phyloP scores from a whole-genome alignment of 352 stramenopile genomes.

The Pythium guiyangense region DNA sequence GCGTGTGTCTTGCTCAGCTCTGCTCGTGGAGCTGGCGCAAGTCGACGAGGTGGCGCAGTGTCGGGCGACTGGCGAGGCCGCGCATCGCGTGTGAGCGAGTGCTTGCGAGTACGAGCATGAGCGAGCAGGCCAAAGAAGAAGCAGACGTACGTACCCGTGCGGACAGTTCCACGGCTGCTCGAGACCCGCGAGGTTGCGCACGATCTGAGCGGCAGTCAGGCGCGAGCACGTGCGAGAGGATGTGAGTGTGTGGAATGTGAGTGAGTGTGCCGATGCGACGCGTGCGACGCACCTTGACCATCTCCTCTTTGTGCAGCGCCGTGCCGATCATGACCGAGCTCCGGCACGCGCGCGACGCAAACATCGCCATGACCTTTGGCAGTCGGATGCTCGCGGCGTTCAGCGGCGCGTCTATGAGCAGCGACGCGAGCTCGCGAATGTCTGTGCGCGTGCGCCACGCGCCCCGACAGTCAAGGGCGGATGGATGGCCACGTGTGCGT shows the following conservation, averaged over 20 bases:
- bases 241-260: not conserved
- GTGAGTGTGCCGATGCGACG: no score
- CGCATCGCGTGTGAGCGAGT: not conserved
- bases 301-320: conserved; percentile 88
- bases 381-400: conserved; percentile 70
- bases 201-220: conserved; percentile 33
- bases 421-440: conserved; percentile 83
- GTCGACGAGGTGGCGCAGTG: conserved; percentile 70
- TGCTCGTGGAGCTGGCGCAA: conserved; percentile 35
- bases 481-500: not conserved
- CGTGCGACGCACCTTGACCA: conserved; percentile 86
- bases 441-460: conserved; percentile 28
- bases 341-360: conserved; percentile 93
- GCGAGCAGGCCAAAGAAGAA: not conserved
- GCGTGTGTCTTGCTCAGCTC: conserved; percentile 6
- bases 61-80: conserved; percentile 43
- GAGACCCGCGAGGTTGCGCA: conserved; percentile 86
- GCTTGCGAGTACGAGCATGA: no score
- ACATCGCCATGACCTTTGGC: conserved; percentile 95
- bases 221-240: no score
- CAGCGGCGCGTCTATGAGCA: conserved; percentile 64
- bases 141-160: conserved; percentile 52
- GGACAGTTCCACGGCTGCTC: conserved; percentile 97
- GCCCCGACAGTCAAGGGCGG: not conserved
- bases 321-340: conserved; percentile 97